phyloP scores from a whole-genome alignment of 345 rosid species.

The Citrus cavaleriei region DNA sequence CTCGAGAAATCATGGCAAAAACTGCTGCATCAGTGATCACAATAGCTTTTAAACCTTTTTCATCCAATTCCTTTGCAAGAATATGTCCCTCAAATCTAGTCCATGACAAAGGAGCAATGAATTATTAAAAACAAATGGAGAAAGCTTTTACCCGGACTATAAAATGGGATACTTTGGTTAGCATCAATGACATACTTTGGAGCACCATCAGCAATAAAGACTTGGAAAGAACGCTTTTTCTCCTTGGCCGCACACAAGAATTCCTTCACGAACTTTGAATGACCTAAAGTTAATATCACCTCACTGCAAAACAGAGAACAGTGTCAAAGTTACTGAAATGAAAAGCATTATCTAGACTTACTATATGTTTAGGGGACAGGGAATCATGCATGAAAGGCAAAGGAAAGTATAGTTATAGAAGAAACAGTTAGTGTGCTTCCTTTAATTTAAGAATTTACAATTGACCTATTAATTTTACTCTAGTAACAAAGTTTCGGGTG shows the following conservation, averaged over 20 bases:
- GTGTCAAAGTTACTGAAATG: neutral
- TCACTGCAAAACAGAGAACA: constrained; percentile 36
- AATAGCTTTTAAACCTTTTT: constrained; percentile 47
- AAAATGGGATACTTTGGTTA: neutral
- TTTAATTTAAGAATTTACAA: neutral
- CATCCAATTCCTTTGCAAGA: constrained; percentile 49
- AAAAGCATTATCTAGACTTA: neutral
- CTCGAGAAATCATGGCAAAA: constrained; percentile 53
- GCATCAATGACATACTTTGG: constrained; percentile 38
- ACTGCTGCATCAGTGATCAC: constrained; percentile 56
- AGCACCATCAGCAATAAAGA: constrained; percentile 61
- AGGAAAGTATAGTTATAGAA: neutral
- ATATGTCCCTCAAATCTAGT: constrained; percentile 58
- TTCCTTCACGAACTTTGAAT: constrained; percentile 49
- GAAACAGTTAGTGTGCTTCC: neutral
- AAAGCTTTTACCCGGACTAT: neutral
- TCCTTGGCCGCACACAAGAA: constrained; percentile 55
- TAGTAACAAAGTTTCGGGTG: neutral
- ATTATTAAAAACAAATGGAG: neutral
- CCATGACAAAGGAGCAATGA: constrained; percentile 1
- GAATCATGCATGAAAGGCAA: neutral
- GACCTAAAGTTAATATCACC: constrained; percentile 52
- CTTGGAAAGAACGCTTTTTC: constrained; percentile 49
- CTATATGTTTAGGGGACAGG: neutral
- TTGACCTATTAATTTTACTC: neutral